Conservation (phyloP, 768 basidiomycete species). For the Pleurotus citrinopileatus region DNA sequence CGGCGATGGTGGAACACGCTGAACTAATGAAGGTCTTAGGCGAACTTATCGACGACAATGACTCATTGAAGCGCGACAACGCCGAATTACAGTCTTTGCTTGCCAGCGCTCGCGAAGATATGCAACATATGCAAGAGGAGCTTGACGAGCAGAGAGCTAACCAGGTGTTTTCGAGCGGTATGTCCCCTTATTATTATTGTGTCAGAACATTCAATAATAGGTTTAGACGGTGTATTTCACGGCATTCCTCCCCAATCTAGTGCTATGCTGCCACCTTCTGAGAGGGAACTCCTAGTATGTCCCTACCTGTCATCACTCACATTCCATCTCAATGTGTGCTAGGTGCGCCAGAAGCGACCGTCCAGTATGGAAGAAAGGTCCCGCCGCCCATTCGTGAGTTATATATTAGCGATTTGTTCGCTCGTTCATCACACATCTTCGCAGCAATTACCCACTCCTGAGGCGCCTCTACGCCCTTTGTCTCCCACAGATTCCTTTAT, state of each 20-base stretch:
- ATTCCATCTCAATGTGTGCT: neutral
- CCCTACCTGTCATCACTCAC: slow-evolving; percentile 1
- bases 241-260: neutral
- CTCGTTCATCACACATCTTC: neutral
- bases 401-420: neutral
- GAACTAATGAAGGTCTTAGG: slow-evolving; percentile 73
- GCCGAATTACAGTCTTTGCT: slow-evolving; percentile 75
- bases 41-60: slow-evolving; percentile 84
- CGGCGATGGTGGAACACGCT: slow-evolving; percentile 45
- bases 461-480: slow-evolving; percentile 40
- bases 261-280: neutral
- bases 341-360: slow-evolving; percentile 22
- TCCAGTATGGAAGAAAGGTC: slow-evolving; percentile 25
- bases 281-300: neutral
- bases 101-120: slow-evolving; percentile 73
- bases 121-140: slow-evolving; percentile 67
- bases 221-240: neutral
- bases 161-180: slow-evolving; percentile 41
- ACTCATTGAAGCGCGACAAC: slow-evolving; percentile 77
- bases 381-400: slow-evolving; percentile 22
- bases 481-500: slow-evolving; percentile 36
- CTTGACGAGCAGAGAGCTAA: slow-evolving; percentile 67
- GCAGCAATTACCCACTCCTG: slow-evolving; percentile 43
- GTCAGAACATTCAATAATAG: neutral
- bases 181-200: slow-evolving; percentile 4